These are phyloP conservation scores for Malus fusca DNA, from an alignment of 306 rosid species.

Conservation along the genomic window DNA sequence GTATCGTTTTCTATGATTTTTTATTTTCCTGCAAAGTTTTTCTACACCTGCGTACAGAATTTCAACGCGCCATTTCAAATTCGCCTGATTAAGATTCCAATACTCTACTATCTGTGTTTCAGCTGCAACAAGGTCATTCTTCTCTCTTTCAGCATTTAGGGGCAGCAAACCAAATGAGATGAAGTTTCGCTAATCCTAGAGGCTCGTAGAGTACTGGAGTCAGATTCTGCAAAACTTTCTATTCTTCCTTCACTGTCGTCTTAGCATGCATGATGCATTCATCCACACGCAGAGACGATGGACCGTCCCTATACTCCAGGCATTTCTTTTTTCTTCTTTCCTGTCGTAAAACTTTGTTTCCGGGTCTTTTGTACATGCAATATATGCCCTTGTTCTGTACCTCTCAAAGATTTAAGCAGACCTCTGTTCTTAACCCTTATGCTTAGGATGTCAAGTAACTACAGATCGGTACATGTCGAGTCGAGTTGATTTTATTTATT, in stretches of 20 bases:
- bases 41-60: neutral
- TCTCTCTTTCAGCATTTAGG: constrained; percentile 97
- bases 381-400: constrained; percentile 4
- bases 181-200: constrained; percentile 23
- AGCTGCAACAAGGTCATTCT: constrained; percentile 82
- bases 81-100: neutral
- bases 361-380: constrained; percentile 21
- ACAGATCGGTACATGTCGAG: neutral
- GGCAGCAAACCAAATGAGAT: constrained; percentile 36
- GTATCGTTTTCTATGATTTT: constrained; percentile 1
- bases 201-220: constrained; percentile 6
- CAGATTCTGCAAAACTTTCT: constrained; percentile 12
- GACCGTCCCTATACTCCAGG: neutral
- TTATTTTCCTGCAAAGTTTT: neutral
- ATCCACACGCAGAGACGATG: constrained; percentile 8
- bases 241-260: constrained; percentile 1
- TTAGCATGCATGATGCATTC: neutral
- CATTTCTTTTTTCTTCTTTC: neutral
- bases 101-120: constrained; percentile 28
- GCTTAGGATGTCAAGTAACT: neutral
- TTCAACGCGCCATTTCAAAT: neutral
- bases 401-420: neutral
- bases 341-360: neutral
- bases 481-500: constrained; percentile 11
- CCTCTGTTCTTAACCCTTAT: neutral